A percentile compares a stretch with the other conserved stretches of the same genome.
These are phyloP conservation scores for Plantago ovata DNA, from an alignment of 257 asterid species.

Conservation along the genomic window DNA sequence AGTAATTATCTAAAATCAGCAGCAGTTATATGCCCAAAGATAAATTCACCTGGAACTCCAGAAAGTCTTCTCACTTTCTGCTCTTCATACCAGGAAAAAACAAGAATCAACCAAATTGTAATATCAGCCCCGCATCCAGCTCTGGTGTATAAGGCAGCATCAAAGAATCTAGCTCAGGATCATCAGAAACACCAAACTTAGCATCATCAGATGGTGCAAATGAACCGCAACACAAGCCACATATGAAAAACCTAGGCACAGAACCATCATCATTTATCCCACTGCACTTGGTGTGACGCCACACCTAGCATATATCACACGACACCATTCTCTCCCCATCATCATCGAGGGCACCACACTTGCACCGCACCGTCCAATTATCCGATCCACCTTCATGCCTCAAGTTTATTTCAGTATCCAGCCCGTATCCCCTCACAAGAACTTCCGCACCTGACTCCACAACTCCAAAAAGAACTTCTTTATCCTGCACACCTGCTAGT, in stretches of 20 bases:
- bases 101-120: not conserved
- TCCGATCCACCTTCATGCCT: slow-evolving; percentile 69
- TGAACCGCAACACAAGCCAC: slow-evolving; percentile 55
- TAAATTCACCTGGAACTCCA: no score
- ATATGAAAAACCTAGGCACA: slow-evolving; percentile 70
- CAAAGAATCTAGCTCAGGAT: slow-evolving; percentile 16
- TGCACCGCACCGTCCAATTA: slow-evolving; percentile 74
- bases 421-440: slow-evolving; percentile 43
- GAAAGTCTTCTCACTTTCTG: not conserved
- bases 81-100: not conserved
- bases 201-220: slow-evolving; percentile 50
- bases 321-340: slow-evolving; percentile 96
- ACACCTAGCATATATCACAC: slow-evolving; percentile 77
- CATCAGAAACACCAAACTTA: slow-evolving; percentile 13
- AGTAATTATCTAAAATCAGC: no score
- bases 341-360: slow-evolving; percentile 83
- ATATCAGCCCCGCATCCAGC: slow-evolving; percentile 18
- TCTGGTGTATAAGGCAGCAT: slow-evolving; percentile 22
- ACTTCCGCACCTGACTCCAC: slow-evolving; percentile 65
- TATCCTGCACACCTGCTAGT: slow-evolving; percentile 44
- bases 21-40: no score
- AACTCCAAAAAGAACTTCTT: slow-evolving; percentile 66
- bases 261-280: slow-evolving; percentile 69
- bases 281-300: slow-evolving; percentile 87
- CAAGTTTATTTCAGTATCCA: slow-evolving; percentile 44